Conservation (phyloP, 2,329 filamentous ascomycete species). For the Aureobasidium leucospermi region DNA sequence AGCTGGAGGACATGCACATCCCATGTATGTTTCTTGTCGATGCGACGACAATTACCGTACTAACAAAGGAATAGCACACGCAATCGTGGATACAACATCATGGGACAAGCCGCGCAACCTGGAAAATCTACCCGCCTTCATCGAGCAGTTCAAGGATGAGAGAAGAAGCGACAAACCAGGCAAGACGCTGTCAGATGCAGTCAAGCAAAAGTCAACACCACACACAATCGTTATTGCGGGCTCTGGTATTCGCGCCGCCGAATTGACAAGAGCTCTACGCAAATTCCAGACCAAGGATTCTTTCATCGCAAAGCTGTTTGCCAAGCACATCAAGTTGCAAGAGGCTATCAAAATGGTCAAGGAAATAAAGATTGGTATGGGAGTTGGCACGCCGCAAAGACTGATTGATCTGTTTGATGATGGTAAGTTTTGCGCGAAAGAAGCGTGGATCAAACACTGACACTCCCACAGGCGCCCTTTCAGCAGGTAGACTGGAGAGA, state of each 20-base stretch:
- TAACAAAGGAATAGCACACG: background rate
- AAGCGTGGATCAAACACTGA: slow-evolving; percentile 12
- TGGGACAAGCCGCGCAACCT: slow-evolving; percentile 61
- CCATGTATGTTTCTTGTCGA: slow-evolving; percentile 50
- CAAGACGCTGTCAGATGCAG: slow-evolving; percentile 52
- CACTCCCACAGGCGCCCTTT: slow-evolving; percentile 55
- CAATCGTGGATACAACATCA: slow-evolving; percentile 69
- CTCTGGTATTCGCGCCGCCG: slow-evolving; percentile 77
- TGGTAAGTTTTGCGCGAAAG: slow-evolving; percentile 43
- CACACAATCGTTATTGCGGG: slow-evolving; percentile 86
- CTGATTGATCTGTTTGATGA: slow-evolving; percentile 76
- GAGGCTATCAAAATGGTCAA: slow-evolving; percentile 75
- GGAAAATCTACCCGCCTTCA: slow-evolving; percentile 68
- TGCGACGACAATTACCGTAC: background rate
- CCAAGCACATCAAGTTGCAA: slow-evolving; percentile 93
- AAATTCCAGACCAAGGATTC: slow-evolving; percentile 73
- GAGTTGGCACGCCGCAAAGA: slow-evolving; percentile 80
- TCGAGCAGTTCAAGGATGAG: slow-evolving; percentile 47
- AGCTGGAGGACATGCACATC: slow-evolving; percentile 75
- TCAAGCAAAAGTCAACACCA: slow-evolving; percentile 54
- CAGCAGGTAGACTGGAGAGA: slow-evolving; percentile 62
- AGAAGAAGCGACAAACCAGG: slow-evolving; percentile 7
- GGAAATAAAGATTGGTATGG: slow-evolving; percentile 65
- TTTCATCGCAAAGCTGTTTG: slow-evolving; percentile 84
- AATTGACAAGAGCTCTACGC: slow-evolving; percentile 68